A percentile compares a stretch with the other conserved stretches of the same genome.
Evolutionary conservation across 2,329 filamentous ascomycete genomes (phyloP).

Genomic region (Diaporthe amygdali): DNA sequence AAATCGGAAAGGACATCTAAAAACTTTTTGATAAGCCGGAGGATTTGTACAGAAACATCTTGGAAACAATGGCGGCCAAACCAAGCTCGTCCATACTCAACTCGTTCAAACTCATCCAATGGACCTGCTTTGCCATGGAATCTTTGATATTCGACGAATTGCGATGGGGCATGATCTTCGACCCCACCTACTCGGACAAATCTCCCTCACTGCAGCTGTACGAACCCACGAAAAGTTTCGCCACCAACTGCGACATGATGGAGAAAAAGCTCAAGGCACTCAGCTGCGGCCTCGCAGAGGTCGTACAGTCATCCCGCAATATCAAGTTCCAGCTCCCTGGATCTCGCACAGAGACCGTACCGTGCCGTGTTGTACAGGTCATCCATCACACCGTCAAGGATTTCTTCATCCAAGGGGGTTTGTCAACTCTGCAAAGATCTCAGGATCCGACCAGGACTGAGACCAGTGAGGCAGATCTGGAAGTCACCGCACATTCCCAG

Average conservation of each 20-base stretch:
- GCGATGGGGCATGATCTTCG: slow-evolving; percentile 37
- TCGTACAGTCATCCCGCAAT: no score
- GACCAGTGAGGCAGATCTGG: background rate
- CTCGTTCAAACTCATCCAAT: slow-evolving; percentile 36
- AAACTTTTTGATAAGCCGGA: slow-evolving; percentile 31
- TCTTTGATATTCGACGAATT: slow-evolving; percentile 35
- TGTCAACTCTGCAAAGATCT: slow-evolving; percentile 24
- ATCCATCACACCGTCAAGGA: slow-evolving; percentile 42
- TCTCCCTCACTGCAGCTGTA: slow-evolving; percentile 28
- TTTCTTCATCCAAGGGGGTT: slow-evolving; percentile 34
- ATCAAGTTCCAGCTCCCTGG: no score
- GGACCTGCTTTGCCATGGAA: slow-evolving; percentile 37
- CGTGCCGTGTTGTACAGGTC: slow-evolving; percentile 33
- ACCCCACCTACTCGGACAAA: slow-evolving; percentile 26
- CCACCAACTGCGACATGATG: slow-evolving; percentile 20
- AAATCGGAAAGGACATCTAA: slow-evolving; percentile 32
- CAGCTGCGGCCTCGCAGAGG: slow-evolving; percentile 37
- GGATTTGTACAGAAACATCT: slow-evolving; percentile 32
- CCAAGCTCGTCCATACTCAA: slow-evolving; percentile 30
- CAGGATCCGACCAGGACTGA: background rate
- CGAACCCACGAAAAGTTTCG: slow-evolving; percentile 26
- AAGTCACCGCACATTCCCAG: slow-evolving; percentile 26
- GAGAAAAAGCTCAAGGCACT: slow-evolving; percentile 29
- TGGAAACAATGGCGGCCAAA: slow-evolving; percentile 26
- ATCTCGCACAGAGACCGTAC: no score